Base-by-base conservation (phyloP, 495 filamentous ascomycete species). In the Aspergillus nanangensis region DNA sequence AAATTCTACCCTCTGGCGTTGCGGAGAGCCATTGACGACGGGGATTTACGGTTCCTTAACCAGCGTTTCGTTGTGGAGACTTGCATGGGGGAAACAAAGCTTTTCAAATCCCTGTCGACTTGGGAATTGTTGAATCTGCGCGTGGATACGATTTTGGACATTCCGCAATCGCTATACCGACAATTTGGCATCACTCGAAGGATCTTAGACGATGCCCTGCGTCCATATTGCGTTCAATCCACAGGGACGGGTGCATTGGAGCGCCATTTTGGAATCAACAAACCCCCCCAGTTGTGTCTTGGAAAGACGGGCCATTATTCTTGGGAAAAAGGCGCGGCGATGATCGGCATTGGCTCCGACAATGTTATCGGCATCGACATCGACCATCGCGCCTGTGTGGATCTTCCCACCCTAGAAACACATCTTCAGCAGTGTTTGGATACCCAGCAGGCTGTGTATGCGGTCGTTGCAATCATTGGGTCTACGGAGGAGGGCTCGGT, bases 41-140 rank as follows among this genome's bases (percentile, higher is more conserved):
- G 60, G n/a, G 44, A 44, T 0, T 51, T 75, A 10, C 31, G 54
- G 0, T 68, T 66, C 52, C 44, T 72, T 18, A 44, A 55, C 8
- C 39, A 55, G n/a, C 36, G 29, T 7, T 72, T 76, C 51, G 46
- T 43, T 32, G 57, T 72, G 8, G 34, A 56, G 11, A 68, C 67
- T 2, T 70, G 63, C 35, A 40, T 57, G 14, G 66, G 64, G 1
- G 11, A 36, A 1, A 39, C 47, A 32, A 72, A 67, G 45, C 38
- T 60, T 1, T 69, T 75, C 51, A 41, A 47, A 17, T 42, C 62
- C 20, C 57, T 73, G 33, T 56, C 46, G 2, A 56, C 56, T 1
- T 74, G 68, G 72, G 71, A 74, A 41, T 38, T 77, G 17, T 58
- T 77, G 11, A 76, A 75, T 46, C 57, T 77, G 5, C 61, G 48